Conservation (phyloP, 495 filamentous ascomycete species). For the Neurospora cerealis region DNA sequence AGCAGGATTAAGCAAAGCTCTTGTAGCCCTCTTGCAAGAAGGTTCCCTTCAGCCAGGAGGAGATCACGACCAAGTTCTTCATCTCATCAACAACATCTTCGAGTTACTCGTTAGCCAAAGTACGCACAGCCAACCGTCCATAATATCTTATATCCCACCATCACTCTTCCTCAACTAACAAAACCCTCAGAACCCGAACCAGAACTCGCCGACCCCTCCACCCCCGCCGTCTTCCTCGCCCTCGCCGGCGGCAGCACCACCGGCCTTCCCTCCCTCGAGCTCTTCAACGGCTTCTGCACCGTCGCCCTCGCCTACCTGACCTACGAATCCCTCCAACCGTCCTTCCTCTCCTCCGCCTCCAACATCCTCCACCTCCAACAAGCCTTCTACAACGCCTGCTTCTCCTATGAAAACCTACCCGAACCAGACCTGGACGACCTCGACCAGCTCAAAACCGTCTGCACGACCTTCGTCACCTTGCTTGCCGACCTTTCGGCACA, state of each 20-base stretch:
- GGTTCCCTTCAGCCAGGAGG: constrained; percentile 17
- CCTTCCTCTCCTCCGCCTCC: constrained; percentile 28
- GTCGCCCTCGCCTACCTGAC: constrained; percentile 33
- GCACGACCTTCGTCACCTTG: constrained; percentile 43
- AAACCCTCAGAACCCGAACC: constrained; percentile 26
- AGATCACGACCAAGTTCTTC: constrained; percentile 16
- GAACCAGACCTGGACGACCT: constrained; percentile 36
- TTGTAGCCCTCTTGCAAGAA: constrained; percentile 30
- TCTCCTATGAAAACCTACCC: constrained; percentile 10
- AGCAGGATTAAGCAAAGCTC: constrained; percentile 27
- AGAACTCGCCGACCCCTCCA: constrained; percentile 20
- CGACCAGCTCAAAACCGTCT: constrained; percentile 43
- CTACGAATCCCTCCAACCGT: constrained; percentile 32
- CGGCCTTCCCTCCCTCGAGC: constrained; percentile 21
- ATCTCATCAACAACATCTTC: constrained; percentile 38
- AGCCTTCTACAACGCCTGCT: constrained; percentile 23
- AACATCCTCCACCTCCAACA: constrained; percentile 19
- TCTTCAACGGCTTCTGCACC: constrained; percentile 24
- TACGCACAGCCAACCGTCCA: constrained; percentile 5
- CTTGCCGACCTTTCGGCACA: constrained; percentile 56
- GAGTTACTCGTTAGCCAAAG: constrained; percentile 37
- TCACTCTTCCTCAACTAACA: background rate
- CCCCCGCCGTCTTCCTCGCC: constrained; percentile 23
- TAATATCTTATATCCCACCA: background rate
- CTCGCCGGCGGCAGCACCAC: constrained; percentile 13